Evolutionary conservation across 768 basidiomycete genomes (phyloP).

Genomic region (Calocera viscosa): DNA sequence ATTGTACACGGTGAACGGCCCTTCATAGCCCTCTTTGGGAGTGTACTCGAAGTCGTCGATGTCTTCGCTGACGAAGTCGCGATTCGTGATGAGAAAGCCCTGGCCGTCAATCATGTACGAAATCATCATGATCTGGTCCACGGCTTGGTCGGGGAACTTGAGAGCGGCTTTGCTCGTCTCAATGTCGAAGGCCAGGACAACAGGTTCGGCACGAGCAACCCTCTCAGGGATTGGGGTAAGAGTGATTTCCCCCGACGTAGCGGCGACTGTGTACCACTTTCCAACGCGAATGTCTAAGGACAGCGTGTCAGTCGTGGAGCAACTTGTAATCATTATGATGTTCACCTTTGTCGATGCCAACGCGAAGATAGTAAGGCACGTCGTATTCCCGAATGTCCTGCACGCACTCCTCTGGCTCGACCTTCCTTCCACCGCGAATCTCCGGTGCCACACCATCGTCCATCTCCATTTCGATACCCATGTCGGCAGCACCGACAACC

Average conservation of each 20-base stretch:
- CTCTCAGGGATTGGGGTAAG: slow-evolving; percentile 63
- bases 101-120: slow-evolving; percentile 99
- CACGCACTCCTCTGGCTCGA: slow-evolving; percentile 81
- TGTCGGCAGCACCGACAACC: slow-evolving; percentile 58
- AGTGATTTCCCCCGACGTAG: slow-evolving; percentile 63
- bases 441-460: slow-evolving; percentile 55
- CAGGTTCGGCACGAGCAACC: slow-evolving; percentile 96
- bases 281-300: slow-evolving; percentile 76
- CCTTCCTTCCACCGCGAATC: slow-evolving; percentile 40
- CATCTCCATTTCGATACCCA: slow-evolving; percentile 39
- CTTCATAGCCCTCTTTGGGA: slow-evolving; percentile 93
- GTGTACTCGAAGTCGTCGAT: slow-evolving; percentile 99
- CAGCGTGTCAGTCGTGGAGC: background rate
- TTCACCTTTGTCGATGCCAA: slow-evolving; percentile 87
- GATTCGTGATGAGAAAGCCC: slow-evolving; percentile 92
- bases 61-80: slow-evolving; percentile 93
- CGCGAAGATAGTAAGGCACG: slow-evolving; percentile 92
- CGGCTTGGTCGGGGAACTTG: slow-evolving; percentile 90
- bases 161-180: slow-evolving; percentile 99
- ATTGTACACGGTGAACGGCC: slow-evolving; percentile 91
- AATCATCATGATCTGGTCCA: slow-evolving; percentile 99
- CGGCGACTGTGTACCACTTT: slow-evolving; percentile 89
- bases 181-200: slow-evolving; percentile 98
- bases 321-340: background rate
- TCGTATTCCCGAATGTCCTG: slow-evolving; percentile 94